Evolutionary conservation across 2,329 filamentous ascomycete genomes (phyloP), one percentile per base, ranked within the genome.

Genomic region (Fusarium austroafricanum): DNA sequence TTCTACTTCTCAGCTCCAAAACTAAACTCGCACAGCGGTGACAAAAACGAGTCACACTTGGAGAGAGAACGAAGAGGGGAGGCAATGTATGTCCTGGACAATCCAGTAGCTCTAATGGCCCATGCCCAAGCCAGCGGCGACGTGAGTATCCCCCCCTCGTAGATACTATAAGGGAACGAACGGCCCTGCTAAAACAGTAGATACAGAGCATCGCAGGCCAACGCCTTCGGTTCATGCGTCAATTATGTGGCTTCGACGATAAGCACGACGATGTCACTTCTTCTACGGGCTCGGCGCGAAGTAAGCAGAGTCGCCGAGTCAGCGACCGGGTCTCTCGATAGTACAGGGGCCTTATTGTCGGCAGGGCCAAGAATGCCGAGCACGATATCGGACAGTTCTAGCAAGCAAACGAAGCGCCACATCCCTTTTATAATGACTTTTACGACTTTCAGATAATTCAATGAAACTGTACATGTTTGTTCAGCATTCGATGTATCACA

Each of bases 41-140:
- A 42, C 45, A 71, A 75, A 15, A 71, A 75, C 17, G 83, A 86
- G 63, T 71, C 81, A 23, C 84, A 81, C 61, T 77, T 77, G 46
- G 76, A 77, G 15, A 69, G 75, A 6, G 83, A 87, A 65, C 77
- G 79, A 6, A 82, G 83, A 15, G 80, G 83, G 43, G 80, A 83
- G 64, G 87, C 87, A 14, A 79, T 84, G 20, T 79, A 83, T 12
- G 81, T 89, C 38, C 81, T 90, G 4, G 84, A 87, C 65, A 83
- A 76, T 26, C 87, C 87, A 0, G 87, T 89, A 71, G 77, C 86
- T 56, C 77, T 90, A 46, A 86, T 88, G 81, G 87, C 87, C 80
- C 83, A 87, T 40, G 85, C 88, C 3, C 82, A 85, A 67, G 83
- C 83, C 65, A 80, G 81, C 29, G 81, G 82, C 31, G 84, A 88